Evolutionary conservation across 2,329 filamentous ascomycete genomes (phyloP).

Genomic region (Alternaria sp.): DNA sequence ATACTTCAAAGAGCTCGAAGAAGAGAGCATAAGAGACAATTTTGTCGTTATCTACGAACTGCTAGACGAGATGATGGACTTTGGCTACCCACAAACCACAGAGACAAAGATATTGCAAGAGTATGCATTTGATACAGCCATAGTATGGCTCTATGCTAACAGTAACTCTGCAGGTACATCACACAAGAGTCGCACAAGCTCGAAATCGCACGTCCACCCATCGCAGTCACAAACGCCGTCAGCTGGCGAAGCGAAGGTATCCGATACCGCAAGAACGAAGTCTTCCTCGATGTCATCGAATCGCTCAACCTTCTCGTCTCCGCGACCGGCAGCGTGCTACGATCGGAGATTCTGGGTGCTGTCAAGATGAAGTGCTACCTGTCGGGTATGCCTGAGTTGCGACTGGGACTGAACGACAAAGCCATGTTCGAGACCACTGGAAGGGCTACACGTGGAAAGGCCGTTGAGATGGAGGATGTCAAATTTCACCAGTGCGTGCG

Average conservation of each 20-base stretch:
- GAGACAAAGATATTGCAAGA: slow-evolving; percentile 98
- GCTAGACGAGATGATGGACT: slow-evolving; percentile 99
- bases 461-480: slow-evolving; percentile 99
- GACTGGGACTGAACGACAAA: slow-evolving; percentile 95
- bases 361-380: slow-evolving; percentile 99
- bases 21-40: slow-evolving; percentile 98
- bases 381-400: slow-evolving; percentile 95
- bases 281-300: slow-evolving; percentile 97
- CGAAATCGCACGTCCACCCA: slow-evolving; percentile 92
- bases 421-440: slow-evolving; percentile 99
- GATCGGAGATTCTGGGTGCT: slow-evolving; percentile 94
- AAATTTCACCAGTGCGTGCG: slow-evolving; percentile 99
- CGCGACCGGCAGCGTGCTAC: slow-evolving; percentile 90
- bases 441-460: slow-evolving; percentile 89
- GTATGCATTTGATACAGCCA: slow-evolving; percentile 45
- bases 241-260: slow-evolving; percentile 98
- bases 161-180: slow-evolving; percentile 69
- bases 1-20: slow-evolving; percentile 98
- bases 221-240: slow-evolving; percentile 97
- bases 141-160: not conserved
- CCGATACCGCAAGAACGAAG: slow-evolving; percentile 98
- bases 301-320: slow-evolving; percentile 95
- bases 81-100: slow-evolving; percentile 98
- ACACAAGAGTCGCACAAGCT: slow-evolving; percentile 99
- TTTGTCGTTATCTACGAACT: slow-evolving; percentile 99